Evolutionary conservation across 2,329 filamentous ascomycete species (phyloP), one percentile per base, ranked within the genome.

Genomic region (Zymoseptoria crescenta): DNA sequence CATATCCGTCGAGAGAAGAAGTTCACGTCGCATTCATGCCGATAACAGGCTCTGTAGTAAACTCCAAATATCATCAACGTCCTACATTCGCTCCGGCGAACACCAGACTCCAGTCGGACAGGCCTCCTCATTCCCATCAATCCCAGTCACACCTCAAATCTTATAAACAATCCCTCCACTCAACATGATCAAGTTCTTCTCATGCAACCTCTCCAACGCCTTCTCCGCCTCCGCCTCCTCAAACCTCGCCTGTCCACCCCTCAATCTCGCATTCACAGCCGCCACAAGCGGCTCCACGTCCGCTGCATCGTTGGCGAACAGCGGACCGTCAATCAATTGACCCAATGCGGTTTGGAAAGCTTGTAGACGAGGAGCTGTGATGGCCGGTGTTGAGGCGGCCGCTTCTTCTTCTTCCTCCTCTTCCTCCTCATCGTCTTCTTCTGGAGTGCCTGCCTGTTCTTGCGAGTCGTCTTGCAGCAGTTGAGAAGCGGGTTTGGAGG

Each of bases 231-330:
- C 94, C 0, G 78, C 79, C 45, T 81, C 81, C 27, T 79, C 81
- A 75, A 96, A 99, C 45, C 80, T 75, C 13, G 75, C 73, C 49
- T 77, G 74, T 7, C 82, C 81, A 4, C 81, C 81, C 13, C 82
- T 80, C 52, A 96, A 68, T 67, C 85, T 84, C 3, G 77, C 77
- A 72, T 99, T 99, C 55, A 99, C 88, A 8, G 89, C 89, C 3
- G 81, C 81, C 19, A 96, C 81, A 30, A 99, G 81, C 27, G 83
- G 83, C 62, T 86, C 83, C 1, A 96, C 81, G 61, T 87, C 82
- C 13, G 91, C 91, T 19, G 87, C 85, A 69, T 97, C 94, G 62
- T 95, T 89, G 30, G 87, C 84, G 72, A 99, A 99, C n/a, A 99
- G 74, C 10, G 84, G 81, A 0, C 88, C 87, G 68, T 87, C 87